Evolutionary conservation across 2,329 filamentous ascomycete genomes (phyloP).

Genomic region (Aspergillus aculeatinus): DNA sequence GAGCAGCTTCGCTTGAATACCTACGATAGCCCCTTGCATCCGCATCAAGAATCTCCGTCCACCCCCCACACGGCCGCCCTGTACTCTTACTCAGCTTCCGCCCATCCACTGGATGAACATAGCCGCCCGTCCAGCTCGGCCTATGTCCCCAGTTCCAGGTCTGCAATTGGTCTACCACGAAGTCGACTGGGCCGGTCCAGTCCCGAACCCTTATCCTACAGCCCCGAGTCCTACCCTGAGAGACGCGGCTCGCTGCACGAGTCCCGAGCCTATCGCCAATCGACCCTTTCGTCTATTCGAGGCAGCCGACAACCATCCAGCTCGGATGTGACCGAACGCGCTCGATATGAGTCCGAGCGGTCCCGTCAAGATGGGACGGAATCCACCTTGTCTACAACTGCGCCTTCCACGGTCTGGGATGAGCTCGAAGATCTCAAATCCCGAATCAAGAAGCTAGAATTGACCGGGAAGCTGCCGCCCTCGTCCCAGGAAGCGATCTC

Average conservation of each 20-base stretch:
- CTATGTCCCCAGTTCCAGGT: constrained; percentile 35
- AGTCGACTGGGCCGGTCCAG: constrained; percentile 38
- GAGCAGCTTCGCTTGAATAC: constrained; percentile 35
- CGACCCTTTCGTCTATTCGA: constrained; percentile 36
- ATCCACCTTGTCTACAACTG: constrained; percentile 83
- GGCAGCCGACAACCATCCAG: constrained; percentile 37
- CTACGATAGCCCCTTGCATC: constrained; percentile 36
- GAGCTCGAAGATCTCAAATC: constrained; percentile 95
- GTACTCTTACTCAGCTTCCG: constrained; percentile 33
- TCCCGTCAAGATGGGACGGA: constrained; percentile 66
- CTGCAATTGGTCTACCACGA: constrained; percentile 36
- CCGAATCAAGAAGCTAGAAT: constrained; percentile 82
- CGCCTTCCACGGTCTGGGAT: constrained; percentile 94
- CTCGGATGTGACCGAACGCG: constrained; percentile 37
- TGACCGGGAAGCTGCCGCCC: constrained; percentile 81
- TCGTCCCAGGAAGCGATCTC: constrained; percentile 79
- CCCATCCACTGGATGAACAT: constrained; percentile 41
- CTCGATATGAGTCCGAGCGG: constrained; percentile 34
- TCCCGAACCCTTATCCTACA: constrained; percentile 36
- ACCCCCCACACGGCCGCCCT: constrained; percentile 27
- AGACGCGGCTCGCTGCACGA: constrained; percentile 36
- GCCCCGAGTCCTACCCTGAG: constrained; percentile 29
- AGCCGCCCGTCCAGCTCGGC: constrained; percentile 35
- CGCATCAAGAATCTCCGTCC: constrained; percentile 34
- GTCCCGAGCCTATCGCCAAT: constrained; percentile 34